phyloP scores from a whole-genome alignment of 2,329 filamentous ascomycete genomes.

The Dactylellina parvicollis region DNA sequence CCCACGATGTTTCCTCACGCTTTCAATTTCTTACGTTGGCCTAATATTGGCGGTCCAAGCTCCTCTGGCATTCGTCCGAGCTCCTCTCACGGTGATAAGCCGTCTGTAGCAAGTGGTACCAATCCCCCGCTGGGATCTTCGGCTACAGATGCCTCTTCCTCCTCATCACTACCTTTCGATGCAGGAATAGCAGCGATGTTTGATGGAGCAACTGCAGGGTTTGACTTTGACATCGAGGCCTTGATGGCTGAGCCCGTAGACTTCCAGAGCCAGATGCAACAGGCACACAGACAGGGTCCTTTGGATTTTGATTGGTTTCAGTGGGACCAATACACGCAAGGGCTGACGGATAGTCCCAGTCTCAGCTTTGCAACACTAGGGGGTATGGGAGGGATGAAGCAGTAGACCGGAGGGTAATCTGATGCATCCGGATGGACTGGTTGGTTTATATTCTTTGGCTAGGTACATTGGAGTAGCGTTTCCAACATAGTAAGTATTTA shows the following conservation, averaged over 20 bases:
- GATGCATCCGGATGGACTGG: neutral
- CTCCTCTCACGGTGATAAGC: constrained; percentile 38
- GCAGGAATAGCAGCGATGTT: constrained; percentile 32
- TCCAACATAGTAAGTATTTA: neutral
- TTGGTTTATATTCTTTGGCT: neutral
- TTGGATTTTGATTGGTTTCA: constrained; percentile 58
- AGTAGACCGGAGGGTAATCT: neutral
- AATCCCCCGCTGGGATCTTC: constrained; percentile 13
- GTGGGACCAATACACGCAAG: constrained; percentile 55
- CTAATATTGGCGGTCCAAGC: constrained; percentile 33
- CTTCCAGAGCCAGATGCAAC: constrained; percentile 57
- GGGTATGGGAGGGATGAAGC: constrained; percentile 8
- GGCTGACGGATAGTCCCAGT: constrained; percentile 43
- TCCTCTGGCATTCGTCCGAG: constrained; percentile 24
- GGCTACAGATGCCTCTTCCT: constrained; percentile 27
- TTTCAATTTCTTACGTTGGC: constrained; percentile 52
- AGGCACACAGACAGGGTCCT: constrained; percentile 56
- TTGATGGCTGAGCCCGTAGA: constrained; percentile 57
- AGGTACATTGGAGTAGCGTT: constrained; percentile 27
- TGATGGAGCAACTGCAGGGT: constrained; percentile 42
- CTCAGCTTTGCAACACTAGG: constrained; percentile 38
- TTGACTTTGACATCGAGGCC: constrained; percentile 56
- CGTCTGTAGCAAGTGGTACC: constrained; percentile 4
- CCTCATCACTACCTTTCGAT: constrained; percentile 23
- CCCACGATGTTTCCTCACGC: constrained; percentile 47